Evolutionary conservation across 768 basidiomycete species (phyloP), one percentile per base, ranked within the genome.

Genomic region (Piloderma croceum): DNA sequence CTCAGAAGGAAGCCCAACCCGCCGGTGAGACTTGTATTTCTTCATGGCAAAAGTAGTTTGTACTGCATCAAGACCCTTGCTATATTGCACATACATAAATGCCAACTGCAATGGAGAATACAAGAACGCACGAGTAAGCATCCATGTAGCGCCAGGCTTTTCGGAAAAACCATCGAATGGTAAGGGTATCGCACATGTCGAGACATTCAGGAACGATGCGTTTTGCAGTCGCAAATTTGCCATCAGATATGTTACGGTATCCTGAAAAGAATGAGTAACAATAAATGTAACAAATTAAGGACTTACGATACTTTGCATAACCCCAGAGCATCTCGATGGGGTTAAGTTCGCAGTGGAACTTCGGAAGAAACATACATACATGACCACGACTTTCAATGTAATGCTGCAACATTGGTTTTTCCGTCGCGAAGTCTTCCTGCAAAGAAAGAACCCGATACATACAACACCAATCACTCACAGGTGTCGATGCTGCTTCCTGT

Each of bases 151-250:
- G 45, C 46, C 46, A 48, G 10, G 17, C 27, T 29, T 47, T 48
- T 15, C 39, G 46, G 38, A 48, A 46, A 41, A 47, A 46, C 13
- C 46, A 38, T 7, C 48, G 39, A 34, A 59, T 53, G 32, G 39
- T 53, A 13, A 37, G 41, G 17, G 41, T 38, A 9, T 41, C 34
- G 21, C 50, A 46, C n/a, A 31, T 35, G 40, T 55, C 25, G 22
- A 55, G 40, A 38, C 49, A 47, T 32, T 58, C 41, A 21, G 51
- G 56, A 20, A 59, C 51, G 17, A 59, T 44, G 27, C 24, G 36
- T 29, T 54, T 45, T 18, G 48, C 48, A 3, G 48, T 49, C 17
- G 49, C 46, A 43, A 58, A 57, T 24, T 38, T 52, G 6, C 47
- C 52, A 51, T 58, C 55, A 9, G 48, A 36, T n/a, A 29, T 46